A percentile compares a stretch with the other conserved stretches of the same genome.
phyloP scores from a whole-genome alignment of 1,284 basidiomycete species.

The Cystobasidium sp. region DNA sequence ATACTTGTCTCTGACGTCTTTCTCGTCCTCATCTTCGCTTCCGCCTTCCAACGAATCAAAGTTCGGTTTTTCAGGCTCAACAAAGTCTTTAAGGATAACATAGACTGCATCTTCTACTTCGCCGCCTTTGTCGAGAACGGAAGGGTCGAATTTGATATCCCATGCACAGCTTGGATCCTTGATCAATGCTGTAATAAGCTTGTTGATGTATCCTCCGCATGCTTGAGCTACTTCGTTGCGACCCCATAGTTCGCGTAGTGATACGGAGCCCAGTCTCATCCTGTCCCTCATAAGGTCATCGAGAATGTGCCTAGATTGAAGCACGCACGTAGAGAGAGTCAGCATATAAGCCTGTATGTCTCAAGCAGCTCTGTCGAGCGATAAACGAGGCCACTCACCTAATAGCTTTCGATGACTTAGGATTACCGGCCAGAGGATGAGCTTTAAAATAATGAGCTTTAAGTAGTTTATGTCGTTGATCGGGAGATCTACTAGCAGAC shows the following conservation, averaged over 20 bases:
- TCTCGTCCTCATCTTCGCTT: constrained; percentile 5
- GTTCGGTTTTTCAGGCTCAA: constrained; percentile 20
- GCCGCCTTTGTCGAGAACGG: constrained; percentile 1
- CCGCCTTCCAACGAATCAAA: constrained; percentile 8
- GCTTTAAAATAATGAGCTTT: constrained; percentile 40
- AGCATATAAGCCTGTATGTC: not conserved
- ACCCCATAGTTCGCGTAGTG: constrained; percentile 38
- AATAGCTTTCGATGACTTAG: constrained; percentile 11
- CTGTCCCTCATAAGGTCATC: constrained; percentile 40
- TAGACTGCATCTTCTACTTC: constrained; percentile 38
- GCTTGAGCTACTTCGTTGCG: constrained; percentile 34
- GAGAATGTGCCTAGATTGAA: constrained; percentile 11
- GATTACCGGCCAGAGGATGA: constrained; percentile 22
- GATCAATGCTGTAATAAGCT: constrained; percentile 39
- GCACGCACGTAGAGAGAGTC: not conserved
- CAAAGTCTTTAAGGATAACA: constrained; percentile 29
- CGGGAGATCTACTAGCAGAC: constrained; percentile 16
- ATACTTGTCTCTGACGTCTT: constrained; percentile 1
- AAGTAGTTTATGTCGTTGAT: constrained; percentile 30
- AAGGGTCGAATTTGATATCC: constrained; percentile 27
- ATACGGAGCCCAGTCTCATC: constrained; percentile 18
- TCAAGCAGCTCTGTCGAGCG: not conserved
- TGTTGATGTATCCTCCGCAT: constrained; percentile 44
- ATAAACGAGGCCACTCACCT: constrained; percentile 7
- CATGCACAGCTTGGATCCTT: constrained; percentile 19